Conservation (phyloP, 495 filamentous ascomycete genomes). For the Terfezia claveryi region DNA sequence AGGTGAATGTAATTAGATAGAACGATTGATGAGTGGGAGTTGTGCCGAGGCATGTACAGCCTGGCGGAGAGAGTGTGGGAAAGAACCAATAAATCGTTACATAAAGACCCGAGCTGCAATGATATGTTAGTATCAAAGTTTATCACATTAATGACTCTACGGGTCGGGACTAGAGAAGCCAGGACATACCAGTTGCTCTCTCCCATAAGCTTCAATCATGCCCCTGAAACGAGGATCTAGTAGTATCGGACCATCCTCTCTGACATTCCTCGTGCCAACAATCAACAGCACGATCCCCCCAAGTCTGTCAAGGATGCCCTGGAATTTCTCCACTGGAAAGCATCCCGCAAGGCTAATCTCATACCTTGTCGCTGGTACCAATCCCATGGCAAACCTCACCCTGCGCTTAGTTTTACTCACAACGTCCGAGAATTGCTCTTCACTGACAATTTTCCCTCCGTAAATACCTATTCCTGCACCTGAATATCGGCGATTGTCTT, state of each 20-base stretch:
- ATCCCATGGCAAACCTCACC: slow-evolving; percentile 10
- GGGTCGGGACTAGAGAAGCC: too few relatives aligned
- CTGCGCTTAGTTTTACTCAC: slow-evolving; percentile 8
- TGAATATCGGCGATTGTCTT: neutral
- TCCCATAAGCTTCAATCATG: neutral
- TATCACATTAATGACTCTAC: too few relatives aligned
- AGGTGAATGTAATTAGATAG: slow-evolving; percentile 11
- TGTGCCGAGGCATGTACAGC: slow-evolving; percentile 17
- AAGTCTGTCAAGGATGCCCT: slow-evolving; percentile 16
- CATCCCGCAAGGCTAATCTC: slow-evolving; percentile 17
- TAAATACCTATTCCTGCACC: too few relatives aligned
- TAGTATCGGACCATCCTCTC: neutral
- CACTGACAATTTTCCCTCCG: neutral
- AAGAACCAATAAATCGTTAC: slow-evolving; percentile 17
- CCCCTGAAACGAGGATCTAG: neutral
- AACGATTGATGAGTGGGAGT: slow-evolving; percentile 12
- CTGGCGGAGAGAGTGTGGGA: slow-evolving; percentile 17
- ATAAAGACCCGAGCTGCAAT: slow-evolving; percentile 7
- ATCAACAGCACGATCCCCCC: slow-evolving; percentile 11
- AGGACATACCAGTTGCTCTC: neutral
- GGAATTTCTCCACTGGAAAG: slow-evolving; percentile 16
- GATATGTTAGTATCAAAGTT: too few relatives aligned
- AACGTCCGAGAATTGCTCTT: slow-evolving; percentile 15
- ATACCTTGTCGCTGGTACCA: slow-evolving; percentile 17
- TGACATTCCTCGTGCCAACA: slow-evolving; percentile 2